Percentiles rank a stretch among this genome's conserved stretches.
Evolutionary conservation across 495 filamentous ascomycete species (phyloP).

Genomic region (Chlorociboria aeruginascens): DNA sequence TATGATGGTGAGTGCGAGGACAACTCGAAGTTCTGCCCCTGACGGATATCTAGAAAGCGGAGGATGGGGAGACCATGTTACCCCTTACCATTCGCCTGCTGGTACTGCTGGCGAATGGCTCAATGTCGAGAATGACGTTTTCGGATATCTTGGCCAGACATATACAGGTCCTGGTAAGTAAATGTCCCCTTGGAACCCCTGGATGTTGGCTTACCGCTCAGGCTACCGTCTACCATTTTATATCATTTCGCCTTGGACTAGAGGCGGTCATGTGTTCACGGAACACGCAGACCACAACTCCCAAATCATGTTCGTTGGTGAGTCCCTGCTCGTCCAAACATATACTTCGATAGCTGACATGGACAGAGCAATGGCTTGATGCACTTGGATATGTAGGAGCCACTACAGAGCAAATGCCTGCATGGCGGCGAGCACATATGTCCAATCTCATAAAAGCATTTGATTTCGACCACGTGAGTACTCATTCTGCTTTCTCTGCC

Average conservation of each 20-base stretch:
- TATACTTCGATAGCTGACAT: neutral
- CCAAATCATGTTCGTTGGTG: conserved; percentile 36
- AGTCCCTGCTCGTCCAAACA: neutral
- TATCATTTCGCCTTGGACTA: conserved; percentile 44
- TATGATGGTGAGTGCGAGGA: conserved; percentile 16
- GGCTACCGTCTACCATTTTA: conserved; percentile 40
- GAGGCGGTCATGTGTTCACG: conserved; percentile 39
- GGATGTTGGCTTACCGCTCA: conserved; percentile 7
- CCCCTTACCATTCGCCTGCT: conserved; percentile 19
- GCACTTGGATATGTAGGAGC: conserved; percentile 15
- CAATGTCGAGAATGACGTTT: conserved; percentile 21
- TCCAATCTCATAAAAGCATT: conserved; percentile 23
- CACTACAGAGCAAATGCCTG: conserved; percentile 14
- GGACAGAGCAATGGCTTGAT: conserved; percentile 31
- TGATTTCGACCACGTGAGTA: conserved; percentile 19
- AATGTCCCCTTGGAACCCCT: neutral
- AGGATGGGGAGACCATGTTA: conserved; percentile 24
- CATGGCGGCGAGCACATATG: conserved; percentile 24
- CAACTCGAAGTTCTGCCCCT: neutral
- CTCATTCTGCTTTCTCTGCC: neutral
- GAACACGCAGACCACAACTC: conserved; percentile 44
- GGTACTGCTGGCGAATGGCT: conserved; percentile 25
- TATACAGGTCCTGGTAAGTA: conserved; percentile 11
- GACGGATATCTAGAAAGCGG: conserved; percentile 15
- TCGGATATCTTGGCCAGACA: conserved; percentile 13